These are phyloP conservation scores for Monilinia laxa DNA, from an alignment of 2,329 filamentous ascomycete genomes.

Conservation along the genomic window DNA sequence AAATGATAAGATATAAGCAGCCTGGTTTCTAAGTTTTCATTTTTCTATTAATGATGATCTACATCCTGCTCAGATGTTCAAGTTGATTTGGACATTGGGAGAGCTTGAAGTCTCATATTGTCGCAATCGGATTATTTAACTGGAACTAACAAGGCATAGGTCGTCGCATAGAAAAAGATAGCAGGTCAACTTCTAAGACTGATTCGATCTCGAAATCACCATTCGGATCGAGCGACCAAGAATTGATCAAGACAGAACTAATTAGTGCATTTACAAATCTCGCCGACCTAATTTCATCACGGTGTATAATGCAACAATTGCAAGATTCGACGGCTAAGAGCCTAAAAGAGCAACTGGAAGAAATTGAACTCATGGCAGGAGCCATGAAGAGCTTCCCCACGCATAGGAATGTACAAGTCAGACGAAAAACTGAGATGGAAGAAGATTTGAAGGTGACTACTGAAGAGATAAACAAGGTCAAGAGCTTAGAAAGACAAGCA, in stretches of 20 bases:
- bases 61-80: too few relatives aligned
- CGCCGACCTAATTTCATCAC: not conserved
- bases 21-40: too few relatives aligned
- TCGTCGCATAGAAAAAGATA: not conserved
- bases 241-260: not conserved
- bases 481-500: not conserved
- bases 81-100: too few relatives aligned
- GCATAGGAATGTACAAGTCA: not conserved
- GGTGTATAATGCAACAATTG: not conserved
- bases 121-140: not conserved
- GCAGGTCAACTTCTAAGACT: not conserved
- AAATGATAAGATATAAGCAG: not conserved
- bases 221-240: not conserved
- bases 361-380: not conserved
- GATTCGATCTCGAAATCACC: not conserved
- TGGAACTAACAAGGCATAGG: slow-evolving; percentile 2
- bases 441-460: not conserved
- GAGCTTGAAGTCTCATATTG: not conserved
- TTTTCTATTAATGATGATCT: too few relatives aligned
- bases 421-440: not conserved
- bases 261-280: slow-evolving; percentile 1
- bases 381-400: not conserved
- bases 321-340: not conserved
- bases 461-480: slow-evolving; percentile 5
- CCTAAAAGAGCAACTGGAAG: slow-evolving; percentile 1